Evolutionary conservation across 768 basidiomycete species (phyloP), one percentile per base, ranked within the genome.

Genomic region (Paxillus involutus): DNA sequence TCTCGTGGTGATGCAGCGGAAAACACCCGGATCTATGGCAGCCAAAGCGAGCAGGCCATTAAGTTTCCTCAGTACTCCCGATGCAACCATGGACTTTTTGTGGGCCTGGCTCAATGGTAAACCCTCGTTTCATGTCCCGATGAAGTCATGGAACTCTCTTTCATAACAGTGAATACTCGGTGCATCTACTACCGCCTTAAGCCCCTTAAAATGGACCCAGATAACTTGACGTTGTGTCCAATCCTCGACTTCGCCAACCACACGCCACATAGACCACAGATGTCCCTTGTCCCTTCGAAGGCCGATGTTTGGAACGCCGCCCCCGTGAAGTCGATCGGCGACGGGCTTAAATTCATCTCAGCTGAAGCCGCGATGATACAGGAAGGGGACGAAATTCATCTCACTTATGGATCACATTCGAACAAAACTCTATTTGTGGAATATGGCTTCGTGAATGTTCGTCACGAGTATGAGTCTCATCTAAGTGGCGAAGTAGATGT

Each of bases 31-130:
- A 21, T 55, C 40, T 8, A 33, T 55, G 17, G 16, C 49, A 16
- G 8, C 14, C 21, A 13, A 7, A 19, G 16, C 11, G 40, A 55
- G 41, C 19, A n/a, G 29, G 5, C 11, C 47, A 3, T 40, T 30
- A 11, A 32, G 19, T 10, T 26, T 5, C 42, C 40, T 55, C 8
- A 44, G 68, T 33, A n/a, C 49, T 35, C 29, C 17, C n/a, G 52
- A 51, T 47, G 32, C 43, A 13, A 39, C 52, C 26, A 55, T 59
- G 55, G 79, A 85, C 60, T 91, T 83, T 59, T 67, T 91, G 3
- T 97, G 95, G 93, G 93, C 82, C 1, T 98, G 95, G 94, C 77
- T 98, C 10, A 95, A 86, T 64, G 92, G 94, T 90, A 59, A 54
- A 77, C 66, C 39, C 47, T 50, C 45, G 33, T n/a, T 33, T 53